Base-by-base conservation (phyloP, 768 basidiomycete species). In the Asterophora parasitica region DNA sequence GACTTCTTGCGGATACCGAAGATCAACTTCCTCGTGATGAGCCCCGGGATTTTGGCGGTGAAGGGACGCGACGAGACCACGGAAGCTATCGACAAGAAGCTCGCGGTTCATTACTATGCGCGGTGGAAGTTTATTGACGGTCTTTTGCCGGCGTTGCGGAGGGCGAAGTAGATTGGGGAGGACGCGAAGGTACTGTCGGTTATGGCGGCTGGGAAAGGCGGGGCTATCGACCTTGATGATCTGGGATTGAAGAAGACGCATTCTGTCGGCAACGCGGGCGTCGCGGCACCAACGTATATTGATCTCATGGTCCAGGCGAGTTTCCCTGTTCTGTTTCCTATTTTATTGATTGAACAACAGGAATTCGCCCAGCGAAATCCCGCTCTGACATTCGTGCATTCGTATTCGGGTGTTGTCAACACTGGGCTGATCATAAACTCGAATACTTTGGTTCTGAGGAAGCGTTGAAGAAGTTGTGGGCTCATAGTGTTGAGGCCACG, bases 171-270 rank as follows among this genome's bases (percentile, higher is more conserved):
- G 4, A 65, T 58, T 0, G 75, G 74, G 4, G 74, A 81, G 56
- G 77, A 78, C 42, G 76, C 75, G 12, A 72, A 73, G 54, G 75
- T 73, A n/a, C 58, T 78, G 56, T 72, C 73, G 2, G 67, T 80
- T 1, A 60, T 79, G 11, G 70, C 63, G 12, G 58, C 63, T 12
- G 67, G 65, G 0, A 46, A 61, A 7, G 73, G 74, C 10, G 63
- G 61, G 1, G 54, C 62, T 6, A 65, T 78, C 13, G 64, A 75
- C 54, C 50, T 70, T 23, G 63, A 76, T 39, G 76, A 79, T 46
- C 64, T 78, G 8, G 72, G 69, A 7, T 52, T 76, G 44, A 72
- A 71, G 59, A 73, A 73, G 59, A 57, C 44, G 31, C 76, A 63
- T 55, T 61, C 55, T 2, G 17, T 68, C 0, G 12, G 49, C 2